Conservation (phyloP, 208 protist species). For the Crithidia sp. region DNA sequence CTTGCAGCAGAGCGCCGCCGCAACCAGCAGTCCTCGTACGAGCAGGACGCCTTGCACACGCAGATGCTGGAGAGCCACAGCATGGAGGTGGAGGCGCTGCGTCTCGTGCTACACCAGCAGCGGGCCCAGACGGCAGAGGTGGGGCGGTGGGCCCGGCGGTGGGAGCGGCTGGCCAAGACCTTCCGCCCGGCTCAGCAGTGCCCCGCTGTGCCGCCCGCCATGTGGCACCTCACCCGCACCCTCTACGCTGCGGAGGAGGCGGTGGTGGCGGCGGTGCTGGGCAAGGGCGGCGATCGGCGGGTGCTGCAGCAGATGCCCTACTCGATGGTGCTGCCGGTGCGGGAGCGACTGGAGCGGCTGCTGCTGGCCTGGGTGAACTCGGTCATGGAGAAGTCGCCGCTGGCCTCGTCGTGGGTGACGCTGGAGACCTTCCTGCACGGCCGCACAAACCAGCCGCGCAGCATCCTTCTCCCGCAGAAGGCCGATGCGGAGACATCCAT, state of each 20-base stretch:
- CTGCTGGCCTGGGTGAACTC: conserved; percentile 79
- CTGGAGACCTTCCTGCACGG: conserved; percentile 25
- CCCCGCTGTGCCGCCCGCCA: conserved; percentile 34
- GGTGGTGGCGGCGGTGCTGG: conserved; percentile 26
- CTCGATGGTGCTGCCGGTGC: conserved; percentile 25
- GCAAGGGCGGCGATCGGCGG: conserved; percentile 8
- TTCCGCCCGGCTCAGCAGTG: conserved; percentile 51
- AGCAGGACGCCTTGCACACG: conserved; percentile 56
- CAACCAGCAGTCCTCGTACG: conserved; percentile 24
- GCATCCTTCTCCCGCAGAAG: conserved; percentile 17
- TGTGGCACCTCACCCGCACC: conserved; percentile 34
- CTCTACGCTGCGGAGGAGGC: conserved; percentile 57
- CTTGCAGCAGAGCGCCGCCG: conserved; percentile 17
- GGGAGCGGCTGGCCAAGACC: conserved; percentile 84
- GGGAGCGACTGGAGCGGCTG: conserved; percentile 50
- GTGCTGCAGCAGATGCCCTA: conserved; percentile 27
- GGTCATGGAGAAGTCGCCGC: conserved; percentile 59
- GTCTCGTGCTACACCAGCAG: conserved; percentile 45
- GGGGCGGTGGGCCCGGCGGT: conserved; percentile 50
- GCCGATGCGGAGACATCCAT: neutral
- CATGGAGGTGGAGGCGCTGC: conserved; percentile 57
- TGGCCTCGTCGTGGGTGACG: conserved; percentile 36
- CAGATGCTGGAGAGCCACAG: conserved; percentile 74
- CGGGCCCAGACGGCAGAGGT: conserved; percentile 27
- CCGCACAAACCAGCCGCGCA: conserved; percentile 5